A percentile compares a stretch with the other conserved stretches of the same genome.
Conservation (phyloP, 441 rosid genomes). For the Mallotus japonicus region DNA sequence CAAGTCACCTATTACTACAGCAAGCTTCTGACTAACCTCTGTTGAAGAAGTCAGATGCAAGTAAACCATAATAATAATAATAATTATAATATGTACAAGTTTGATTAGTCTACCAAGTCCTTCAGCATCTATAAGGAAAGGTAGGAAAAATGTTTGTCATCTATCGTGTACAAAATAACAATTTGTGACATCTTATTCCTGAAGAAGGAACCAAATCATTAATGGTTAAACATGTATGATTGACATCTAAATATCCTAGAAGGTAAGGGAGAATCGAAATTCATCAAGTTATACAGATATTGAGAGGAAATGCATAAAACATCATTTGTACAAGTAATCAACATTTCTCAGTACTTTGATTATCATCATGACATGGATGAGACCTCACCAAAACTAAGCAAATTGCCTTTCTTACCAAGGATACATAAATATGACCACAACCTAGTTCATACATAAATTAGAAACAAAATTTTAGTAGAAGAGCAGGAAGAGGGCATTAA, state of each 20-base stretch:
- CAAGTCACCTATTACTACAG: background rate
- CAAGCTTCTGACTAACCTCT: background rate
- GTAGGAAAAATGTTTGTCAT: background rate
- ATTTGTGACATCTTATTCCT: background rate
- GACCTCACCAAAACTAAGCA: background rate
- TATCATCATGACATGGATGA: background rate
- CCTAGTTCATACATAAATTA: background rate
- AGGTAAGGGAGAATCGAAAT: background rate
- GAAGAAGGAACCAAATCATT: background rate
- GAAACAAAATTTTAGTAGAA: constrained; percentile 2
- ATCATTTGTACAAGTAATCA: background rate
- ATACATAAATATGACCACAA: background rate
- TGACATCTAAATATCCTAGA: background rate
- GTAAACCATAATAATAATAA: background rate
- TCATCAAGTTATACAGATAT: background rate
- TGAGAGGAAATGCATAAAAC: background rate
- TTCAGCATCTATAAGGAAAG: background rate
- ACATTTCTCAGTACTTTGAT: background rate
- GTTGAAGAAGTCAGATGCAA: background rate
- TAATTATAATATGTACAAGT: background rate
- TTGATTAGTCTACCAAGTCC: background rate
- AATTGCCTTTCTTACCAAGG: background rate
- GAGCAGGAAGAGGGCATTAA: constrained; percentile 29
- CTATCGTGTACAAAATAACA: no score
- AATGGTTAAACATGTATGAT: background rate